phyloP scores from a whole-genome alignment of 768 basidiomycete species.

The Rhodotorula graminis region DNA sequence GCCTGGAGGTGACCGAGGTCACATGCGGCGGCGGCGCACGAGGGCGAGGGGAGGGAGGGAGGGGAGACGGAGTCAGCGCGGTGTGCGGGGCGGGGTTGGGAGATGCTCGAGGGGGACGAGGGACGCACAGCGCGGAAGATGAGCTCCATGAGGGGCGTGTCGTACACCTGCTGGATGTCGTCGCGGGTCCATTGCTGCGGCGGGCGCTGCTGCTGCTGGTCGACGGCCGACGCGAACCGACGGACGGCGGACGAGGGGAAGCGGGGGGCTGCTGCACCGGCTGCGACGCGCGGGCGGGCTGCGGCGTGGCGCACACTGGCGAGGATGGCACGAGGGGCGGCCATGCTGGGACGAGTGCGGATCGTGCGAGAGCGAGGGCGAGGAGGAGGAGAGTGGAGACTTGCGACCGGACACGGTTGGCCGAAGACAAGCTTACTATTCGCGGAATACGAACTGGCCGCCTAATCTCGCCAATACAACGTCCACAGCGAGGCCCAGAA shows the following conservation, averaged over 20 bases:
- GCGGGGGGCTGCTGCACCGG: not conserved
- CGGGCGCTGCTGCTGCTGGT: not conserved
- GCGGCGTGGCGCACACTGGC: not conserved
- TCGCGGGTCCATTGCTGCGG: constrained; percentile 58
- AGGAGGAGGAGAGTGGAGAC: not conserved
- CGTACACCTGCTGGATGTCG: constrained; percentile 80
- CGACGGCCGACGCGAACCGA: constrained; percentile 25
- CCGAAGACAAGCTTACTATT: too few relatives aligned
- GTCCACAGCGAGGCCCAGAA: too few relatives aligned
- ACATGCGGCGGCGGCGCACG: not conserved
- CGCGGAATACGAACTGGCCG: too few relatives aligned
- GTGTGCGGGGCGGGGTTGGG: not conserved
- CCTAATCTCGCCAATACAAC: not conserved
- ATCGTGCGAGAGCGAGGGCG: not conserved
- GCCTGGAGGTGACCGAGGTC: constrained; percentile 44
- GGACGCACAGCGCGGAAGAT: constrained; percentile 67
- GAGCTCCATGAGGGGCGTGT: constrained; percentile 78
- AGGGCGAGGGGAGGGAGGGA: not conserved
- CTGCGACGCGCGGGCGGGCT: not conserved
- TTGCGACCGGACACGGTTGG: too few relatives aligned
- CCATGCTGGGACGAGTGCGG: not conserved
- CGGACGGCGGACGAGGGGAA: constrained; percentile 1
- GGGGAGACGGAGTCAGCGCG: not conserved
- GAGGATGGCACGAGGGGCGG: constrained; percentile 2
- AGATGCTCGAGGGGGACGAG: too few relatives aligned